phyloP scores from a whole-genome alignment of 805 yeast genomes.

The Candida boleticola region DNA sequence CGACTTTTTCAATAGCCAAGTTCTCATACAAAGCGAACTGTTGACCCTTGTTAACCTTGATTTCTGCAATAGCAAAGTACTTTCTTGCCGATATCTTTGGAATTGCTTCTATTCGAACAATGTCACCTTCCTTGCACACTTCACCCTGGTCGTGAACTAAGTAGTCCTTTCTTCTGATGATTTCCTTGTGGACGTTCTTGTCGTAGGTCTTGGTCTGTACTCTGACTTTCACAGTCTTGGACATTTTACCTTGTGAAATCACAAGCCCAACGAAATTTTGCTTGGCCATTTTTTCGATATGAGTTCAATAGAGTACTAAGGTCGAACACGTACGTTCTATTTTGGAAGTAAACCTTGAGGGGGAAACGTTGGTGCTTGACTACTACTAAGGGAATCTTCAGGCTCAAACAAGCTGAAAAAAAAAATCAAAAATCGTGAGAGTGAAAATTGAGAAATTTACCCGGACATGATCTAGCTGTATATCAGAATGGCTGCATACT shows the following conservation, averaged over 20 bases:
- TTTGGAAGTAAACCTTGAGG: too few relatives aligned
- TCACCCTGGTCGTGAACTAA: slow-evolving; percentile 93
- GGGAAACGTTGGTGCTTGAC: too few relatives aligned
- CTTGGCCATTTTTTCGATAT: slow-evolving; percentile 78
- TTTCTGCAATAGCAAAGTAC: slow-evolving; percentile 88
- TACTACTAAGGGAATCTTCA: too few relatives aligned
- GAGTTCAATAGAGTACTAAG: too few relatives aligned
- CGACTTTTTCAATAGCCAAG: slow-evolving; percentile 67
- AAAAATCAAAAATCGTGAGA: neutral
- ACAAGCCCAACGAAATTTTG: slow-evolving; percentile 92
- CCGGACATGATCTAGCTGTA: too few relatives aligned
- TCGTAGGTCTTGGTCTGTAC: slow-evolving; percentile 77
- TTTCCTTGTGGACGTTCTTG: slow-evolving; percentile 68
- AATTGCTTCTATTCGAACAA: slow-evolving; percentile 87
- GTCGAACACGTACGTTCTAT: too few relatives aligned
- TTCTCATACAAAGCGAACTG: slow-evolving; percentile 79
- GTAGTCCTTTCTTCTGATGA: slow-evolving; percentile 75
- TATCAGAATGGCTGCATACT: neutral
- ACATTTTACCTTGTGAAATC: slow-evolving; percentile 94
- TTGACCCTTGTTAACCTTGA: slow-evolving; percentile 85
- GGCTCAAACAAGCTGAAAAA: neutral
- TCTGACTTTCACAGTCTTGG: slow-evolving; percentile 90
- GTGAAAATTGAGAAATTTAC: neutral
- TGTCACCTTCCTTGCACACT: slow-evolving; percentile 90
- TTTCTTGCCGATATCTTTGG: slow-evolving; percentile 83